Evolutionary conservation across 2,329 filamentous ascomycete species (phyloP), one percentile per base, ranked within the genome.

Genomic region (Karstenula rhodostoma): DNA sequence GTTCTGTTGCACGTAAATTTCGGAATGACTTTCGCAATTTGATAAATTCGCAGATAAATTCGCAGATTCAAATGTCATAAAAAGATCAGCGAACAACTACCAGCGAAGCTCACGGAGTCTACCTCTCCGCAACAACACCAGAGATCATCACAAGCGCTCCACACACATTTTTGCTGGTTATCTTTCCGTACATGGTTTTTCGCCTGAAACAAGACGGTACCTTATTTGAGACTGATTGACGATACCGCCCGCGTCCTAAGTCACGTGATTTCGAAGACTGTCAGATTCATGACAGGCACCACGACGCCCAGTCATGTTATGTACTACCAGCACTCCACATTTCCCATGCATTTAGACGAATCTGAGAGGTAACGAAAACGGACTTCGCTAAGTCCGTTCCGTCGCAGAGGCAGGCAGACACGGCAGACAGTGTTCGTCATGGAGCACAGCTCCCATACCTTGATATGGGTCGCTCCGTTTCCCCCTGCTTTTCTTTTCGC

Each of bases 341-440:
- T 53, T 42, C 42, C 10, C 35, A 25, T 23, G 33, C 50, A 29
- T 7, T 8, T 25, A 25, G 50, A 13, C 40, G 50, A 7, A 53
- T 33, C 35, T 40, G 35, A 53, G n/a, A 10, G 17, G 10, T 35
- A 43, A 53, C n/a, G 50, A 35, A 53, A 8, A 42, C 50, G 50
- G 50, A 53, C 50, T 53, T 53, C 22, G 50, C 33, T 42, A 43
- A 53, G 50, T 53, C 50, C 50, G 50, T 53, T 53, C 50, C 22
- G 40, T 53, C 23, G 40, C 35, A n/a, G 35, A 42, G 15, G 10
- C 50, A 25, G 35, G 40, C 33, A 53, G 50, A 42, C 50, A 42
- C 13, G 19, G 42, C 22, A 6, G 35, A 40, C 13, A 15, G 17
- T 40, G 13, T 17, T 40, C 35, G 50, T 53, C 50, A 53, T 53